Base-by-base conservation (phyloP, 345 rosid genomes). In the Pistacia integerrima region DNA sequence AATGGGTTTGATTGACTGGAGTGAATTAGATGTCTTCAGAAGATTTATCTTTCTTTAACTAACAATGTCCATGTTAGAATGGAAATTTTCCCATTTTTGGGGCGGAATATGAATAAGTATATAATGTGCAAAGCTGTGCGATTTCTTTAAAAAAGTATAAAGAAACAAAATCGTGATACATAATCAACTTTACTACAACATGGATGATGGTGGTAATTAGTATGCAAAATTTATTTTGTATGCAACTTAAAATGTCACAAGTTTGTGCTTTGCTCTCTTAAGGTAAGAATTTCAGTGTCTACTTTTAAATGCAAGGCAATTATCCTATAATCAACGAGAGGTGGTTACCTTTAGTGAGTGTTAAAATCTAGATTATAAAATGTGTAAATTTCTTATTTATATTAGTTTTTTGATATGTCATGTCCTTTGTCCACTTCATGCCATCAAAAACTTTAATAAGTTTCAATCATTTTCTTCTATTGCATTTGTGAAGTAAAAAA, bases 1-100 rank as follows among this genome's bases (percentile, higher is more conserved):
- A 44, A 30, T 28, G 25, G 16, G 41, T 44, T 73, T 73, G 68
- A 36, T 63, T 48, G 69, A 62, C 13, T 48, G 59, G 69, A 62
- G 76, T 51, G 6, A 17, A 18, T 62, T 61, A 59, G 46, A 17
- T 33, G 49, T 63, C 33, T 63, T 73, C 25, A n/a, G 35, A 62
- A 33, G 17, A n/a, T 11, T 46, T 30, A 16, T 5, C 4, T 44
- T 17, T 2, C 54, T 72, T 13, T 58, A 72, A 44, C 36, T 58
- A 44, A 16, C 60, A 44, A 46, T 20, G 41, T 59, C 44, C 13
- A 22, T 44, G 11, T 8, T 58, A 22, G 2, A 30, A 58, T 9
- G 13, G 75, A 55, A 44, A 22, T 8, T 22, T 38, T 35, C 38
- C 14, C 0, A 33, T 25, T 51, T 17, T 18, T 57, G 5, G 13